Evolutionary conservation across 2,329 filamentous ascomycete species (phyloP), one percentile per base, ranked within the genome.

Genomic region (Cladosporium halotolerans): DNA sequence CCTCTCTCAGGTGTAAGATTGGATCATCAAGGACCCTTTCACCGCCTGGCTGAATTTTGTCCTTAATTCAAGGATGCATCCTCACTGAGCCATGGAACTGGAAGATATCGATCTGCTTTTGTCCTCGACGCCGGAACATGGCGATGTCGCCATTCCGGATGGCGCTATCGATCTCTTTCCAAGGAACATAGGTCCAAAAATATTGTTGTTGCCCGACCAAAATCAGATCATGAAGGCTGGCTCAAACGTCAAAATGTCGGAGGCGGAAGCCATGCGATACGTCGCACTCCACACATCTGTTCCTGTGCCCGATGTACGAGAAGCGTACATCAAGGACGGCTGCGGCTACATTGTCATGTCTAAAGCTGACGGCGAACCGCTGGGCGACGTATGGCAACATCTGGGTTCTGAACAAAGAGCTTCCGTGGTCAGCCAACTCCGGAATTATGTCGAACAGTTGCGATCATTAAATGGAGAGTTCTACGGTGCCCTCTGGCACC

Each of bases 231-330:
- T 56, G 10, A 53, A 56, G 32, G 54, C 45, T 11, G 44, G 54
- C 5, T 10, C 33, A 3, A 45, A 28, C 9, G 44, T 56, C 13
- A 40, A 44, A 38, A 40, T 56, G 28, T 43, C 31, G 16, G 54
- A 56, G 41, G 49, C 54, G 11, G 50, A 53, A 40, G 54, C 49
- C 6, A 56, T 56, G 54, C 44, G 50, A 28, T 50, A 49, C 19
- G 50, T 53, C 33, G 50, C 54, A 11, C 32, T 39, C 39, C 36
- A 53, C n/a, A 53, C 54, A 36, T 19, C n/a, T 32, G 40, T 56
- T 10, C 54, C 54, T 28, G 53, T 55, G 19, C 49, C 54, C 14
- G n/a, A 43, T 23, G 54, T 53, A 16, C 31, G 46, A 43, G 50
- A 53, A 14, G 19, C 44, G 3, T 53, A 53, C 34, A 31, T 14